Percentiles rank a stretch among this genome's conserved stretches.
These are phyloP conservation scores for Moesziomyces parantarcticus DNA, from an alignment of 1,284 basidiomycete species.

Conservation along the genomic window DNA sequence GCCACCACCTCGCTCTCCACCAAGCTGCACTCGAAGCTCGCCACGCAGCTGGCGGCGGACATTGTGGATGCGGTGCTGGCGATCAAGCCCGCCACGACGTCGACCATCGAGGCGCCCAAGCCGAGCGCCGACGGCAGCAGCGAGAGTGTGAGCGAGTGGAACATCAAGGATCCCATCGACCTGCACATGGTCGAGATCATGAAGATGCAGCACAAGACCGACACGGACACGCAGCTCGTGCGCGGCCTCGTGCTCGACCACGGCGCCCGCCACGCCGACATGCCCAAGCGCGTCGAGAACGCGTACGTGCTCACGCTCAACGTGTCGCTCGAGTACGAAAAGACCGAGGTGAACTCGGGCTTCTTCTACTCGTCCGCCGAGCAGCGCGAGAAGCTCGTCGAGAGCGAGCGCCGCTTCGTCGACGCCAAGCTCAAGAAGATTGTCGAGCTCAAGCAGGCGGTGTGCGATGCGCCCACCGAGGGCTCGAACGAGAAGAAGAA, in stretches of 20 bases:
- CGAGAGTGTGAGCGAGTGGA: conserved; percentile 61
- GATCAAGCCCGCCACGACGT: conserved; percentile 73
- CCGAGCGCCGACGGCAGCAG: conserved; percentile 57
- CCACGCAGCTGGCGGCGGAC: conserved; percentile 88
- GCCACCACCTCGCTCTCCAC: conserved; percentile 94
- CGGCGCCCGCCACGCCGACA: conserved; percentile 96
- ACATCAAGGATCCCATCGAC: conserved; percentile 79
- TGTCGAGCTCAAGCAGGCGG: conserved; percentile 93
- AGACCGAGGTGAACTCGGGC: conserved; percentile 99
- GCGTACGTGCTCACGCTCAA: conserved; percentile 95
- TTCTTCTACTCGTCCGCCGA: conserved; percentile 99
- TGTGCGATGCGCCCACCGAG: conserved; percentile 75
- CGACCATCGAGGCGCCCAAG: conserved; percentile 48
- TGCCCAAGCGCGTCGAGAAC: conserved; percentile 98
- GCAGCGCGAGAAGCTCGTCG: conserved; percentile 97
- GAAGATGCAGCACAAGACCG: conserved; percentile 99
- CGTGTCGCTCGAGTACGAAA: conserved; percentile 98
- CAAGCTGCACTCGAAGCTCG: conserved; percentile 85
- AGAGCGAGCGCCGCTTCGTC: conserved; percentile 92
- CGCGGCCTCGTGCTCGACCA: conserved; percentile 92
- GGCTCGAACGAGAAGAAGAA: conserved; percentile 73
- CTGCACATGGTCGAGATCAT: conserved; percentile 99
- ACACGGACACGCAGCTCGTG: conserved; percentile 96
- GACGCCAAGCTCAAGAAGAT: conserved; percentile 97
- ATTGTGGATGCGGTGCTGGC: conserved; percentile 95